phyloP scores from a whole-genome alignment of 768 basidiomycete species.

The Termitomyces sp. region DNA sequence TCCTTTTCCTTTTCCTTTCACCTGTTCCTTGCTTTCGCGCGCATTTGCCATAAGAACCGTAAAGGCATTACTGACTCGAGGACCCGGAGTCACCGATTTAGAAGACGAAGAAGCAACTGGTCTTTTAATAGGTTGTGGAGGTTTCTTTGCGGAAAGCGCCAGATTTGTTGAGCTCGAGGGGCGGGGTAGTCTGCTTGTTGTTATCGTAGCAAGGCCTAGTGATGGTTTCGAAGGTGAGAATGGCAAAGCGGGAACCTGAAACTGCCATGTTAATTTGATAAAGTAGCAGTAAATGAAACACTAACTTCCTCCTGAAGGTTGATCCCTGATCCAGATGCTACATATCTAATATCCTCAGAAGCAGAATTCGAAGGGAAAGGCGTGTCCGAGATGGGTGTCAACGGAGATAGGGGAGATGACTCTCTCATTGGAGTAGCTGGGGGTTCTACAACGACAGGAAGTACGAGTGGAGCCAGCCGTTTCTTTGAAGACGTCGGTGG shows the following conservation, averaged over 20 bases:
- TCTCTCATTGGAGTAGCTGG: conserved; percentile 18
- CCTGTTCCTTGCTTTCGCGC: conserved; percentile 12
- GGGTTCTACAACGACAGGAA: conserved; percentile 8
- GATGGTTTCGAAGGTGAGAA: conserved; percentile 10
- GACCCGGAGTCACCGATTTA: conserved; percentile 6
- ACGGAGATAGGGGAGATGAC: conserved; percentile 28
- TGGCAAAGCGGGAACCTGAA: neutral
- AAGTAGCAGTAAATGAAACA: neutral
- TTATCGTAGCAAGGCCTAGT: conserved; percentile 8
- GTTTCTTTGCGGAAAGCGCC: neutral
- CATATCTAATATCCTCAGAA: conserved; percentile 15
- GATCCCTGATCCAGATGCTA: conserved; percentile 18
- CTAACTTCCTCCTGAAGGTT: conserved; percentile 18
- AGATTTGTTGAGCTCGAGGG: conserved; percentile 15
- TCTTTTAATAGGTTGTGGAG: neutral
- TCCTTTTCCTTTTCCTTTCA: conserved; percentile 19
- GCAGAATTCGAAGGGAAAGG: conserved; percentile 23
- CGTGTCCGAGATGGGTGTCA: conserved; percentile 49
- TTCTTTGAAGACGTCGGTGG: neutral
- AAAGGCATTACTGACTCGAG: conserved; percentile 24
- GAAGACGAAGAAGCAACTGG: conserved; percentile 1
- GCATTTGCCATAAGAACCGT: conserved; percentile 24
- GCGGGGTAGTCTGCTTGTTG: conserved; percentile 28
- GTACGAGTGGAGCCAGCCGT: neutral
- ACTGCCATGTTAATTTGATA: neutral